phyloP scores from a whole-genome alignment of 2,329 filamentous ascomycete species.

The Aspergillus spinulosporus region DNA sequence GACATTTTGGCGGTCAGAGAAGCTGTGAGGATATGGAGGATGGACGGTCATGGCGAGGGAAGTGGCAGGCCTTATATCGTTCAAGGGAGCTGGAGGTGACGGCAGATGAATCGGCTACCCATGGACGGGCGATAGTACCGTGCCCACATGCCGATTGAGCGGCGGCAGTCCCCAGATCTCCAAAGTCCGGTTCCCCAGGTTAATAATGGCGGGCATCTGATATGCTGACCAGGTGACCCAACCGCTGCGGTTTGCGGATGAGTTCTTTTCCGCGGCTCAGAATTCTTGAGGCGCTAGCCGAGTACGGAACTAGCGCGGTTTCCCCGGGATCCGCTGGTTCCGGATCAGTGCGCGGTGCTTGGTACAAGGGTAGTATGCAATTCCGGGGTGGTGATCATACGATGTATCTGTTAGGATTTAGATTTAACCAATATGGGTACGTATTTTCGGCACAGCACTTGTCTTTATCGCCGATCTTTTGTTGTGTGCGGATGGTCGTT shows the following conservation, averaged over 20 bases:
- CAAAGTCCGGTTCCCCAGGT: background rate
- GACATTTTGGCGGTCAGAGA: slow-evolving; percentile 19
- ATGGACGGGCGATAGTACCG: slow-evolving; percentile 9
- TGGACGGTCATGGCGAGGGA: background rate
- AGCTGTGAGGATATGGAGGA: background rate
- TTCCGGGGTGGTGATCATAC: background rate
- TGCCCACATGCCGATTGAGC: slow-evolving; percentile 31
- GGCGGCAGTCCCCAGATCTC: slow-evolving; percentile 1
- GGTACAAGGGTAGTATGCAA: background rate
- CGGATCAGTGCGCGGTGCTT: background rate
- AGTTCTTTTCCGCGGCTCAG: background rate
- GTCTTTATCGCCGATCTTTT: background rate
- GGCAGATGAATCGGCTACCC: slow-evolving; percentile 27
- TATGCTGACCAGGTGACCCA: background rate
- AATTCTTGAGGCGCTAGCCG: background rate
- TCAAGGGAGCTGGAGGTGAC: slow-evolving; percentile 11
- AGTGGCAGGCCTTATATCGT: slow-evolving; percentile 13
- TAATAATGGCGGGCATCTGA: background rate
- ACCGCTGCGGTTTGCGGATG: background rate
- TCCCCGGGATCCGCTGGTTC: background rate
- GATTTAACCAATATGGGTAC: background rate
- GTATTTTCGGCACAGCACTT: background rate
- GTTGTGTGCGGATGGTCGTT: background rate
- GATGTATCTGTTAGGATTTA: background rate
- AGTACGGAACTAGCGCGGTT: background rate